These are phyloP conservation scores for Suhomyces bribrorum DNA, from an alignment of 1,139 yeast species.

Conservation along the genomic window DNA sequence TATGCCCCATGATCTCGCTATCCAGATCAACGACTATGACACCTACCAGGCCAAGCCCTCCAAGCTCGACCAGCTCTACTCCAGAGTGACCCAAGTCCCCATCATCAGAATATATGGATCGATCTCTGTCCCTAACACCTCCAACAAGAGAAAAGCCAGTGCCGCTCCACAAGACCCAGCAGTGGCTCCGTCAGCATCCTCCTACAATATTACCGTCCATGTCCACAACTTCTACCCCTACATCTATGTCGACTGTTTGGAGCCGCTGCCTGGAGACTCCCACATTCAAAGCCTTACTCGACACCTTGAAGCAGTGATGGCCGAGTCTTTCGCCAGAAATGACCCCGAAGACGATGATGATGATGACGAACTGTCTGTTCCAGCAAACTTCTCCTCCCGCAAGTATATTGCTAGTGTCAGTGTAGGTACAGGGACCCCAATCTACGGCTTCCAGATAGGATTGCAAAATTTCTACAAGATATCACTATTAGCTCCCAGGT, in stretches of 20 bases:
- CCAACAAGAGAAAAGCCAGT: constrained; percentile 5
- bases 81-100: constrained; percentile 59
- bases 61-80: constrained; percentile 33
- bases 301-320: constrained; percentile 10
- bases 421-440: constrained; percentile 70
- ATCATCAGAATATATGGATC: constrained; percentile 76
- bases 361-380: constrained; percentile 13
- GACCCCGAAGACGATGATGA: constrained; percentile 12
- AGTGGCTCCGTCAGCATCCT: neutral
- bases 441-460: constrained; percentile 80
- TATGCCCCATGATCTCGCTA: constrained; percentile 1
- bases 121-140: constrained; percentile 16
- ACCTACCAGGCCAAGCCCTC: constrained; percentile 53
- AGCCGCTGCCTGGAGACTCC: constrained; percentile 1
- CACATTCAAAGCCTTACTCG: constrained; percentile 4
- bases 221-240: constrained; percentile 87
- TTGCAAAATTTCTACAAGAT: constrained; percentile 67
- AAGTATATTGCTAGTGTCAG: constrained; percentile 65
- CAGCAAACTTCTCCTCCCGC: constrained; percentile 17
- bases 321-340: constrained; percentile 13
- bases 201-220: constrained; percentile 50
- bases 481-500: constrained; percentile 63
- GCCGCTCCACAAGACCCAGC: neutral
- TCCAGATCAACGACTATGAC: constrained; percentile 61
- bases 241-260: constrained; percentile 56